Percentiles rank a stretch among this genome's conserved stretches.
phyloP scores from a whole-genome alignment of 495 filamentous ascomycete genomes.

The Penicillium salamii region DNA sequence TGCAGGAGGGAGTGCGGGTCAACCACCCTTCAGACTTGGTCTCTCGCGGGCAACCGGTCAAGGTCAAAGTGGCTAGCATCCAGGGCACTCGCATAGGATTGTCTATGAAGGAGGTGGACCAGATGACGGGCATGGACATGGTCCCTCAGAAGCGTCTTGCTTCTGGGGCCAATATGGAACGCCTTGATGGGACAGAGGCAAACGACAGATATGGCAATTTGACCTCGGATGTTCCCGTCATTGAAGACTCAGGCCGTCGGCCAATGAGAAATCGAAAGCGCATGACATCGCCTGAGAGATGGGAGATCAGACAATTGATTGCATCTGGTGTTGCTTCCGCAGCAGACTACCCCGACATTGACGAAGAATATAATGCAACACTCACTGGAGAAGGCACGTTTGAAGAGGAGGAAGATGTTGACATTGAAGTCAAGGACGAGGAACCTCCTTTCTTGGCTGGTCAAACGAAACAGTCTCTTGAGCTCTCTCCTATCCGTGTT shows the following conservation, averaged over 20 bases:
- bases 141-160: constrained; percentile 77
- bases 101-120: constrained; percentile 97
- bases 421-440: constrained; percentile 94
- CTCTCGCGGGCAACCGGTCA: constrained; percentile 75
- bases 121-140: constrained; percentile 81
- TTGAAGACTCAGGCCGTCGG: constrained; percentile 59
- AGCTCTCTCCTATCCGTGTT: constrained; percentile 90
- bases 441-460: constrained; percentile 95
- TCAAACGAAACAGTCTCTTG: constrained; percentile 92
- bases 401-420: constrained; percentile 94
- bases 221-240: constrained; percentile 58
- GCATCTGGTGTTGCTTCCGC: constrained; percentile 90
- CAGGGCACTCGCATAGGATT: constrained; percentile 76
- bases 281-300: constrained; percentile 92
- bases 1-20: constrained; percentile 81
- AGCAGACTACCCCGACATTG: constrained; percentile 88
- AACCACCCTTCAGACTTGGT: constrained; percentile 91
- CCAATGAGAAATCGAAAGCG: constrained; percentile 70
- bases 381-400: constrained; percentile 82
- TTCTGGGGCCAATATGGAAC: constrained; percentile 89
- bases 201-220: constrained; percentile 58
- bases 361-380: constrained; percentile 89
- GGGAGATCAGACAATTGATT: constrained; percentile 96
- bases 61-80: constrained; percentile 89
- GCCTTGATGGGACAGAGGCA: constrained; percentile 55